Evolutionary conservation across 2,329 filamentous ascomycete species (phyloP), one percentile per base, ranked within the genome.

Genomic region (Colletotrichum truncatum): DNA sequence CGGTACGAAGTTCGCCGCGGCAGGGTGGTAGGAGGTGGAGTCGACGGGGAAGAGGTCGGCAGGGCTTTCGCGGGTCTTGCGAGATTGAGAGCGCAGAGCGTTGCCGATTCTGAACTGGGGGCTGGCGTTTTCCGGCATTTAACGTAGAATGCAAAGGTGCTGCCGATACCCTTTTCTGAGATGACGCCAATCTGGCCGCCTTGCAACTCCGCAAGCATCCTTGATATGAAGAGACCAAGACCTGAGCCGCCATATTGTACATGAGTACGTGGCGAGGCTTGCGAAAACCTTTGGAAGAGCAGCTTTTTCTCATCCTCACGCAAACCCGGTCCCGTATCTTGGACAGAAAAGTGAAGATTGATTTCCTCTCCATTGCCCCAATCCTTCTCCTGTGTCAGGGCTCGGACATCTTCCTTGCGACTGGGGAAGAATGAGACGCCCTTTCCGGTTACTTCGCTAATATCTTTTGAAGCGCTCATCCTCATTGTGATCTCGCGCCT

Each of bases 141-240:
- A 74, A 94, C 85, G 73, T 93, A 94, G 74, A 94, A 94, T 26
- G 88, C 90, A 75, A 94, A 94, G 0, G 87, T 92, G 75, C 89
- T 92, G 38, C 92, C 92, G 36, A 87, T 82, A 11, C 89, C 91
- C 62, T 88, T 85, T 66, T 86, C 80, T 0, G 90, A 92, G 2
- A 85, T 83, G 3, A 94, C 91, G 7, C 91, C 91, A 59, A 94
- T 93, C 73, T 93, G 90, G 3, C 92, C 92, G 12, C 91, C 91
- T 77, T 94, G 92, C 52, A 94, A 79, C 73, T 94, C 91, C 2
- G 90, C 92, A 51, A 94, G 79, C 70, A 92, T 91, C 36, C 91
- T 85, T 4, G 89, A 93, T 73, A 94, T 94, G 78, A 93, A 94
- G 1, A 94, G 80, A 0, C 90, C 90, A 1, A 93, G 78, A 0